phyloP scores from a whole-genome alignment of 202 grass and related monocot genomes.

The Miscanthus sacchariflorus region DNA sequence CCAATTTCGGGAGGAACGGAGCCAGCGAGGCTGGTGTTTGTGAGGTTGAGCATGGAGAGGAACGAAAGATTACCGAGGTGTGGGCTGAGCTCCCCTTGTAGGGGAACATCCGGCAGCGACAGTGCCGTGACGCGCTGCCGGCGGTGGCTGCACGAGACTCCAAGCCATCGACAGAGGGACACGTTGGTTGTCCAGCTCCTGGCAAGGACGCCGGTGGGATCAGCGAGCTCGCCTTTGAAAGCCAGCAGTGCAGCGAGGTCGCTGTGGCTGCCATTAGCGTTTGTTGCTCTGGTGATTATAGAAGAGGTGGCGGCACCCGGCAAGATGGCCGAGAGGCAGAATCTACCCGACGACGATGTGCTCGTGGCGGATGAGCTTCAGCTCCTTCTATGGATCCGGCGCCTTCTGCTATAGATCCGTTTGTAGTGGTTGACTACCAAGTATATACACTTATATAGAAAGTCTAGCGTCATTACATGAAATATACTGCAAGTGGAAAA shows the following conservation, averaged over 20 bases:
- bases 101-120: not conserved
- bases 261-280: not conserved
- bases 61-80: not conserved
- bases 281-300: not conserved
- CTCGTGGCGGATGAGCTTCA: too few species aligned
- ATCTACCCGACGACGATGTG: too few species aligned
- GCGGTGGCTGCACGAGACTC: not conserved
- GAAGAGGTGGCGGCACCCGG: not conserved
- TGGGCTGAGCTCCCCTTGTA: not conserved
- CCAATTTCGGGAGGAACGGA: not conserved
- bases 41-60: not conserved
- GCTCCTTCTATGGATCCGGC: too few species aligned
- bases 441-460: too few species aligned
- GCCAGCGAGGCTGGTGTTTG: not conserved
- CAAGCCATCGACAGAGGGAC: conserved; percentile 19
- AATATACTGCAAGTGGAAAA: too few species aligned
- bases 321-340: not conserved
- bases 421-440: too few species aligned
- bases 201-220: not conserved
- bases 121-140: not conserved
- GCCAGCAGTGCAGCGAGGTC: not conserved
- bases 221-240: not conserved
- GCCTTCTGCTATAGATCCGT: too few species aligned
- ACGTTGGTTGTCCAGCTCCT: not conserved
- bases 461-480: too few species aligned